Percentiles rank a stretch among this genome's conserved stretches.
Conservation (phyloP, 1,284 basidiomycete species). For the Cutaneotrichosporon sp. region DNA sequence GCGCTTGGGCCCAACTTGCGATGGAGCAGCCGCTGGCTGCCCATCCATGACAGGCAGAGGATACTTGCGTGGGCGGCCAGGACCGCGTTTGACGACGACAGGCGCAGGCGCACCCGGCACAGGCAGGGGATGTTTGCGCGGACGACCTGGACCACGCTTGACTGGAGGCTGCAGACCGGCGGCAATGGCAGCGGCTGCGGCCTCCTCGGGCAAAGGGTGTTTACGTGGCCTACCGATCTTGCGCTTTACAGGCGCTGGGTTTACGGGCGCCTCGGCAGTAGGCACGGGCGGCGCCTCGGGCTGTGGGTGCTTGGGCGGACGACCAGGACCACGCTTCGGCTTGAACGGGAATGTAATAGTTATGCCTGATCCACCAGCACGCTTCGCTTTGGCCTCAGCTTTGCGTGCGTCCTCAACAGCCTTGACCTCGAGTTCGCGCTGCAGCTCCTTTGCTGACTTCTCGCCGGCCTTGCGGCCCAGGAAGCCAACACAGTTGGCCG, state of each 20-base stretch:
- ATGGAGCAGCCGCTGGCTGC: neutral
- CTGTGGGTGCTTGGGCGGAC: neutral
- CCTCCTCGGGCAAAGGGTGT: neutral
- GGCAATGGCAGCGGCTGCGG: neutral
- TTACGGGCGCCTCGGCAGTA: neutral
- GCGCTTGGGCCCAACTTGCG: too few species aligned
- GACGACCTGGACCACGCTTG: slow-evolving; percentile 10
- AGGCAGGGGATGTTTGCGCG: slow-evolving; percentile 15
- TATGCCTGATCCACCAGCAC: neutral
- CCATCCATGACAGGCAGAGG: neutral
- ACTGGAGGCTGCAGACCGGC: neutral
- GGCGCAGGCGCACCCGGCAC: neutral
- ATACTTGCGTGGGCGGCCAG: slow-evolving; percentile 3
- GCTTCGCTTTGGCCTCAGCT: neutral
- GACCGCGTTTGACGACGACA: neutral
- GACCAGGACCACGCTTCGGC: neutral
- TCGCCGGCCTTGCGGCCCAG: slow-evolving; percentile 41
- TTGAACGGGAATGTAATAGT: too few species aligned
- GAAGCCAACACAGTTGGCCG: slow-evolving; percentile 43
- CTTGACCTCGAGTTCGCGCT: slow-evolving; percentile 14
- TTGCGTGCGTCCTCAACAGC: slow-evolving; percentile 3
- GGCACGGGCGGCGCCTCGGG: neutral
- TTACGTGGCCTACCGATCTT: neutral
- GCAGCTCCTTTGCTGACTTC: slow-evolving; percentile 24
- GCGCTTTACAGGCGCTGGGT: too few species aligned